Evolutionary conservation across 2,329 filamentous ascomycete species (phyloP).

Genomic region (Phialophora macrospora): DNA sequence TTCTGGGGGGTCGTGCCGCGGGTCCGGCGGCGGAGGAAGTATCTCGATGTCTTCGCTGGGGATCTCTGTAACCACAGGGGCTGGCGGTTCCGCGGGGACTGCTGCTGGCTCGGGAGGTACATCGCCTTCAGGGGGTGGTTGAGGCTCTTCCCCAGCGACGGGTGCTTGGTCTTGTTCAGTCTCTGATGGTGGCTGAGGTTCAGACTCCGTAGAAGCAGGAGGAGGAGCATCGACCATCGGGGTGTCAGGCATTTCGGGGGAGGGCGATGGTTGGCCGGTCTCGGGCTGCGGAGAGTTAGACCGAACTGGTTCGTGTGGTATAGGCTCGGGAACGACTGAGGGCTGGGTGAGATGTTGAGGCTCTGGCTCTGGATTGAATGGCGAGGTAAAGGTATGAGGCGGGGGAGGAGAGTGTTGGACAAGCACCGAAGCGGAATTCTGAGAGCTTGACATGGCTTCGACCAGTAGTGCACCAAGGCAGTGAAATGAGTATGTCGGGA

Average conservation of each 20-base stretch:
- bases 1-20: slow-evolving; percentile 40
- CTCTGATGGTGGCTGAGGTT: not conserved
- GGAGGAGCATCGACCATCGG: slow-evolving; percentile 26
- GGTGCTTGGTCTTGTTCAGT: slow-evolving; percentile 9
- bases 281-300: slow-evolving; percentile 10
- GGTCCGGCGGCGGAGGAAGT: slow-evolving; percentile 19
- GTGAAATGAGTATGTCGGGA: not conserved
- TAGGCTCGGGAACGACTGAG: slow-evolving; percentile 10
- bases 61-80: slow-evolving; percentile 4
- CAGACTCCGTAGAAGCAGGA: slow-evolving; percentile 6
- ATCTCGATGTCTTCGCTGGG: slow-evolving; percentile 4
- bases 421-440: slow-evolving; percentile 34
- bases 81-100: not conserved
- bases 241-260: slow-evolving; percentile 23
- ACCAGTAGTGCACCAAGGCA: not conserved
- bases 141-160: slow-evolving; percentile 13
- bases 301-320: slow-evolving; percentile 8
- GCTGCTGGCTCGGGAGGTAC: slow-evolving; percentile 1
- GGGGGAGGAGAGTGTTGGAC: slow-evolving; percentile 34
- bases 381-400: slow-evolving; percentile 31
- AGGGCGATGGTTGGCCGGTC: slow-evolving; percentile 12
- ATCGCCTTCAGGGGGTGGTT: slow-evolving; percentile 1
- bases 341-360: slow-evolving; percentile 3
- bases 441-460: slow-evolving; percentile 34
- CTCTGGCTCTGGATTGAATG: slow-evolving; percentile 22